Percentiles rank a stretch among this genome's conserved stretches.
Evolutionary conservation across 345 rosid species (phyloP).

Genomic region (Streptanthus diversifolius): DNA sequence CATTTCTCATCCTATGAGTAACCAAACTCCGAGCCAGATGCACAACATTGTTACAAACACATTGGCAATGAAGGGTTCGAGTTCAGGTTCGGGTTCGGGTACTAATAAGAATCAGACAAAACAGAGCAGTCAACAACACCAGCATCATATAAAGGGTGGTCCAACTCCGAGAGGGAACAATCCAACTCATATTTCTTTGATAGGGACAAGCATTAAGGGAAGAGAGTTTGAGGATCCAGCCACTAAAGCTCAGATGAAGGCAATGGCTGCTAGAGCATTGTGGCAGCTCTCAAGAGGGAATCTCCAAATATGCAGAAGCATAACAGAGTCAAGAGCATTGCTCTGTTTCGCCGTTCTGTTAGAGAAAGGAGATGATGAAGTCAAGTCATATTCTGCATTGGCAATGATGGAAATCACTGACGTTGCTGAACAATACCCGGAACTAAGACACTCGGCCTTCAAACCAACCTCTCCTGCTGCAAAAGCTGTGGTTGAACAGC

Average conservation of each 20-base stretch:
- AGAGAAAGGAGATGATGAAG: constrained; percentile 63
- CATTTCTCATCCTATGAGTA: constrained; percentile 44
- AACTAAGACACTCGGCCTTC: constrained; percentile 59
- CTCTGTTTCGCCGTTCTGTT: constrained; percentile 60
- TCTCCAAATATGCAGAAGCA: constrained; percentile 47
- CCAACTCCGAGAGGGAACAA: constrained; percentile 32
- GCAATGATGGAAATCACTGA: constrained; percentile 77
- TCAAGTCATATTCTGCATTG: constrained; percentile 55
- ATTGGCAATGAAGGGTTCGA: constrained; percentile 33
- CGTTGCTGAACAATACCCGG: constrained; percentile 57
- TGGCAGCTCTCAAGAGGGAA: constrained; percentile 72
- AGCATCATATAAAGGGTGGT: constrained; percentile 25
- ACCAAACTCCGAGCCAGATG: constrained; percentile 46
- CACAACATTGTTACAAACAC: constrained; percentile 46
- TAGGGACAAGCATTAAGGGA: constrained; percentile 57
- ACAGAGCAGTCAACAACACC: constrained; percentile 24
- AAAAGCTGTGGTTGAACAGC: constrained; percentile 63
- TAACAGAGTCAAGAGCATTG: constrained; percentile 72
- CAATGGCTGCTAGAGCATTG: constrained; percentile 74
- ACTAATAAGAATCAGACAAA: constrained; percentile 18
- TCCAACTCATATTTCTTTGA: constrained; percentile 40
- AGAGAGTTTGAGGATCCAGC: constrained; percentile 57
- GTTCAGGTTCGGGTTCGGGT: neutral
- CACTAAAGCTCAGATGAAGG: constrained; percentile 68
- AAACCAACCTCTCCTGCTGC: constrained; percentile 76